Percentiles rank a stretch among this genome's conserved stretches.
Evolutionary conservation across 805 yeast genomes (phyloP).

Genomic region (Tetrapisispora phaffii): DNA sequence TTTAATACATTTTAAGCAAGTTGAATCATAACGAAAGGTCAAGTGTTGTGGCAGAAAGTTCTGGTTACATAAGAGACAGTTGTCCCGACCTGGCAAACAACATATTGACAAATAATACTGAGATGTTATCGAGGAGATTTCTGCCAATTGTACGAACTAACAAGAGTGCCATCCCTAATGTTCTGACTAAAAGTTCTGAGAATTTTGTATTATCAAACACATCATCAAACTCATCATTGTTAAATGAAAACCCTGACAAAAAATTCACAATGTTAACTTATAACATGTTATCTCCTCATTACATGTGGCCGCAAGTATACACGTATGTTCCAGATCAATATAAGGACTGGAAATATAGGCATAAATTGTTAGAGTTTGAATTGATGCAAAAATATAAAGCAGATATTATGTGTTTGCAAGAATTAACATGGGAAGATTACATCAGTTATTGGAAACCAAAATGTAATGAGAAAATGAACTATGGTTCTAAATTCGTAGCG

Average conservation of each 20-base stretch:
- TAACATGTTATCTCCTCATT: conserved; percentile 43
- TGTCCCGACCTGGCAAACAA: neutral
- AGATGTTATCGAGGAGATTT: conserved; percentile 3
- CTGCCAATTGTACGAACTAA: neutral
- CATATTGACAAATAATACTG: neutral
- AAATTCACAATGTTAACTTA: conserved; percentile 33
- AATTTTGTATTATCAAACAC: neutral
- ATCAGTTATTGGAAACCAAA: conserved; percentile 32
- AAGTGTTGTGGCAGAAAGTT: neutral
- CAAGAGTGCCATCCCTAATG: neutral
- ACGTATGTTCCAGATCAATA: conserved; percentile 38
- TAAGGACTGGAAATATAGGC: conserved; percentile 42
- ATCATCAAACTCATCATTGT: too few species aligned
- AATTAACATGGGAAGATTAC: conserved; percentile 38
- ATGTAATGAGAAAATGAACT: conserved; percentile 29
- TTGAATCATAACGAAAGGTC: neutral
- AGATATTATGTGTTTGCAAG: conserved; percentile 55
- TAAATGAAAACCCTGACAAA: neutral
- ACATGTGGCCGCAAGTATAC: conserved; percentile 52
- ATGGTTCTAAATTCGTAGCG: conserved; percentile 37
- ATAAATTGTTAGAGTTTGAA: conserved; percentile 33
- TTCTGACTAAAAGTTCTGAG: neutral
- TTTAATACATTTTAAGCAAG: conserved; percentile 1
- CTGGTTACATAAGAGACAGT: neutral
- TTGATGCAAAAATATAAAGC: conserved; percentile 30